Conservation (phyloP, 805 yeast genomes). For the Metschnikowia hibisci region DNA sequence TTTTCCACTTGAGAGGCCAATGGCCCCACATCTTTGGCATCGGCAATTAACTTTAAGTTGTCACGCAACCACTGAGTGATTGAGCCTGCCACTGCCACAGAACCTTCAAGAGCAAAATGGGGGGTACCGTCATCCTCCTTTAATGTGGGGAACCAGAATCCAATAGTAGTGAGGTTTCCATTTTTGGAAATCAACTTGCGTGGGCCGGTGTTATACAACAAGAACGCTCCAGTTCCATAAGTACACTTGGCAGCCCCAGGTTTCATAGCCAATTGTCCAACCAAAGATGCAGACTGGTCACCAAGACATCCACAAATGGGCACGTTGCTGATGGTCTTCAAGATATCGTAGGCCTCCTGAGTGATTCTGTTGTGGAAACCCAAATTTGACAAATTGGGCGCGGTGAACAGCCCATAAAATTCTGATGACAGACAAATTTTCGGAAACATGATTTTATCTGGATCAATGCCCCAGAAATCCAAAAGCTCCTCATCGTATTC, state of each 20-base stretch:
- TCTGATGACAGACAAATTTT: conserved; percentile 76
- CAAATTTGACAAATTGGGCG: conserved; percentile 53
- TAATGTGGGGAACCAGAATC: conserved; percentile 79
- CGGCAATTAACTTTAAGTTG: conserved; percentile 75
- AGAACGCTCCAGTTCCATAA: conserved; percentile 93
- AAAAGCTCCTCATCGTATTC: conserved; percentile 75
- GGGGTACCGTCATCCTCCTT: conserved; percentile 50
- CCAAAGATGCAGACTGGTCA: conserved; percentile 90
- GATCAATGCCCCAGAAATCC: conserved; percentile 76
- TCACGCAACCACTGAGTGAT: conserved; percentile 93
- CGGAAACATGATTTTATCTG: conserved; percentile 61
- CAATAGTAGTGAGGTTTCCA: conserved; percentile 87
- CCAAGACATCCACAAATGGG: conserved; percentile 91
- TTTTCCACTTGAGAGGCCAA: conserved; percentile 76
- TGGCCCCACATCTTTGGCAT: conserved; percentile 86
- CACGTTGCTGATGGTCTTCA: conserved; percentile 49
- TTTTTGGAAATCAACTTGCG: conserved; percentile 65
- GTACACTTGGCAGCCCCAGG: conserved; percentile 91
- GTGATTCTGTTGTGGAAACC: conserved; percentile 52
- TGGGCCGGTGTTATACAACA: conserved; percentile 82
- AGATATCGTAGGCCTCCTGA: conserved; percentile 47
- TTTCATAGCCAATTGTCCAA: conserved; percentile 84
- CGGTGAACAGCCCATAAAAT: conserved; percentile 64
- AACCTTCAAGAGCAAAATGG: conserved; percentile 89
- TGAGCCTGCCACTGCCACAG: conserved; percentile 94